phyloP scores from a whole-genome alignment of 345 rosid genomes.

The Murraya koenigii region DNA sequence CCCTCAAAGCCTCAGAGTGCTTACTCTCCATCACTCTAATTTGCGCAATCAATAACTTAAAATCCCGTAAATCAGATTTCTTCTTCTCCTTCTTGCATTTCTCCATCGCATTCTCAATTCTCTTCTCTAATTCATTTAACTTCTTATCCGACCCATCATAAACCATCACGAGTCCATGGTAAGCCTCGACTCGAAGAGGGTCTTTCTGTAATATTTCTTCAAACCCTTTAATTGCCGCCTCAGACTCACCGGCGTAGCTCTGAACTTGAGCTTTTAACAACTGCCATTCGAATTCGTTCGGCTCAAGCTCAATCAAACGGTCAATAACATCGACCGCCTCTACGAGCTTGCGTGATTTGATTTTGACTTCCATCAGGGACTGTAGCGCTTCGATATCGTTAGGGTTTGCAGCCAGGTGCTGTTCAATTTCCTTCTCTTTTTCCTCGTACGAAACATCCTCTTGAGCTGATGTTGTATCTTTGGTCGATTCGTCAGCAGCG shows the following conservation, averaged over 20 bases:
- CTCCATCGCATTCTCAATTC: conserved; percentile 66
- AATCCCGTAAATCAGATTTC: conserved; percentile 61
- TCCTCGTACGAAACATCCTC: conserved; percentile 34
- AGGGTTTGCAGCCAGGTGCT: conserved; percentile 40
- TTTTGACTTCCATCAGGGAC: conserved; percentile 64
- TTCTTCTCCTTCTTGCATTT: conserved; percentile 73
- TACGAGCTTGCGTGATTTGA: conserved; percentile 55
- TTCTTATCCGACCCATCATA: conserved; percentile 50
- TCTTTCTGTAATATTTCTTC: conserved; percentile 69
- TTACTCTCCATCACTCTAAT: conserved; percentile 68
- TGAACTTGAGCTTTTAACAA: conserved; percentile 63
- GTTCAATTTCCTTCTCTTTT: conserved; percentile 50
- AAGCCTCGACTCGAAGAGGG: conserved; percentile 81
- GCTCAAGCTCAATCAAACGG: conserved; percentile 69
- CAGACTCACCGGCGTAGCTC: conserved; percentile 58
- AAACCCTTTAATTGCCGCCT: conserved; percentile 48
- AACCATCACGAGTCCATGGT: conserved; percentile 78
- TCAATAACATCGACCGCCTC: conserved; percentile 60
- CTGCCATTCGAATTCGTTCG: conserved; percentile 75
- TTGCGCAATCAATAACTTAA: conserved; percentile 77
- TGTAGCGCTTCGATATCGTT: conserved; percentile 48
- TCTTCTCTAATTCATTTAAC: conserved; percentile 44
- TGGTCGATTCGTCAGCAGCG: conserved; percentile 11
- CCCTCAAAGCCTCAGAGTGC: conserved; percentile 67
- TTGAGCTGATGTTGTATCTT: conserved; percentile 9